Base-by-base conservation (phyloP, 768 basidiomycete genomes). In the Phaffia australis region DNA sequence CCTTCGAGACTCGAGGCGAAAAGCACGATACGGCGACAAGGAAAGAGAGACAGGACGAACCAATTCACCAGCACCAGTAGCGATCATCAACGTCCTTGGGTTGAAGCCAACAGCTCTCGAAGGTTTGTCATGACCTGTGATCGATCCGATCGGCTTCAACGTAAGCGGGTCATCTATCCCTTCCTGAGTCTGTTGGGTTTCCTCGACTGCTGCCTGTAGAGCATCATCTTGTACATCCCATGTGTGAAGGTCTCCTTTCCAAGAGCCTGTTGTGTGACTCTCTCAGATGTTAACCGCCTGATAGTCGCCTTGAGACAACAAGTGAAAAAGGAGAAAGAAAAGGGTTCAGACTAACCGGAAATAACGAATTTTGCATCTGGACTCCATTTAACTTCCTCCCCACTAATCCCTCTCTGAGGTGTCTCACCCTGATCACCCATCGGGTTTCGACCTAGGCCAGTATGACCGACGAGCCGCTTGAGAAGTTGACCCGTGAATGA, bases 341-440 rank as follows among this genome's bases (percentile, higher is more conserved):
- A 25, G 18, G 29, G 29, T 18, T 1, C 21, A 11, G 1, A 65
- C 66, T 66, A 52, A 62, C 95, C 95, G 25, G 88, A 82, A 6
- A 95, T 76, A 52, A 98, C 81, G 72, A 82, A 99, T 75, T 88
- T 88, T 76, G 90, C 91, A 75, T 99, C 94, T 0, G 90, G 88
- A 2, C 89, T 92, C 89, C 90, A 98, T 15, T 83, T 82, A 4
- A 93, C 87, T 78, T 98, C 95, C 74, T 97, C 91, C 16, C 93
- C 89, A 68, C 90, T 93, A 64, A 82, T 84, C 1, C 91, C 92
- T 70, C 86, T 85, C 19, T 63, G 69, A 59, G 78, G 84, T 50
- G 75, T 75, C 21, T 42, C 65, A 23, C 48, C 75, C 79, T 68
- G 77, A 72, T 25, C 42, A 11, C 35, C 35, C 35, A 42, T 32